Evolutionary conservation across 352 stramenopile species (phyloP).

Genomic region (Peronospora destructor): DNA sequence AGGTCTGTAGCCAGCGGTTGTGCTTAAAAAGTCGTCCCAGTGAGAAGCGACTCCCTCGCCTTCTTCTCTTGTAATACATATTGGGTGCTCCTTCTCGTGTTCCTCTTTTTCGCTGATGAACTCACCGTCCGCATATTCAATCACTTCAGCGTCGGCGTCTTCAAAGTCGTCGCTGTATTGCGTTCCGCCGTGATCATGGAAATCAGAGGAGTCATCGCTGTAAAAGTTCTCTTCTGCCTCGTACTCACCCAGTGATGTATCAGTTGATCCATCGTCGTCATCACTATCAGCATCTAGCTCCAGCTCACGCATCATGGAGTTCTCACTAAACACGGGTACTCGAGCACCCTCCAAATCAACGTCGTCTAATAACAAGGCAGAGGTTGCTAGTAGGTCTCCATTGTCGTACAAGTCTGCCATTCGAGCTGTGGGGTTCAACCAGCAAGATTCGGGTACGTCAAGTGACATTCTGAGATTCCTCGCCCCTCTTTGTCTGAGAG

Average conservation of each 20-base stretch:
- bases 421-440: slow-evolving; percentile 5
- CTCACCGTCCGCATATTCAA: slow-evolving; percentile 70
- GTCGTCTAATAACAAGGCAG: slow-evolving; percentile 28
- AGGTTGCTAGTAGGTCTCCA: slow-evolving; percentile 21
- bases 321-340: slow-evolving; percentile 40
- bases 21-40: slow-evolving; percentile 5
- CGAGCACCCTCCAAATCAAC: slow-evolving; percentile 21
- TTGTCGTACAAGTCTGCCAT: slow-evolving; percentile 11
- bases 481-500: slow-evolving; percentile 1
- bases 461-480: slow-evolving; percentile 3
- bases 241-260: slow-evolving; percentile 67
- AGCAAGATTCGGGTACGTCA: slow-evolving; percentile 1
- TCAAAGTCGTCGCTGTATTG: slow-evolving; percentile 84
- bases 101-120: slow-evolving; percentile 40
- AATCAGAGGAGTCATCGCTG: slow-evolving; percentile 67
- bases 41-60: slow-evolving; percentile 6
- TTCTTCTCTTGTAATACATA: not conserved
- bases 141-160: slow-evolving; percentile 65
- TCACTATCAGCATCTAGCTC: slow-evolving; percentile 52
- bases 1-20: slow-evolving; percentile 1
- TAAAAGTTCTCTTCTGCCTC: slow-evolving; percentile 82
- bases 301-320: slow-evolving; percentile 49
- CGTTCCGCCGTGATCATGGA: slow-evolving; percentile 56
- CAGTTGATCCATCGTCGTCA: slow-evolving; percentile 21
- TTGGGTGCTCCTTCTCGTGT: slow-evolving; percentile 2